A percentile compares a stretch with the other conserved stretches of the same genome.
Evolutionary conservation across 768 basidiomycete species (phyloP).

Genomic region (Tricholoma sp.): DNA sequence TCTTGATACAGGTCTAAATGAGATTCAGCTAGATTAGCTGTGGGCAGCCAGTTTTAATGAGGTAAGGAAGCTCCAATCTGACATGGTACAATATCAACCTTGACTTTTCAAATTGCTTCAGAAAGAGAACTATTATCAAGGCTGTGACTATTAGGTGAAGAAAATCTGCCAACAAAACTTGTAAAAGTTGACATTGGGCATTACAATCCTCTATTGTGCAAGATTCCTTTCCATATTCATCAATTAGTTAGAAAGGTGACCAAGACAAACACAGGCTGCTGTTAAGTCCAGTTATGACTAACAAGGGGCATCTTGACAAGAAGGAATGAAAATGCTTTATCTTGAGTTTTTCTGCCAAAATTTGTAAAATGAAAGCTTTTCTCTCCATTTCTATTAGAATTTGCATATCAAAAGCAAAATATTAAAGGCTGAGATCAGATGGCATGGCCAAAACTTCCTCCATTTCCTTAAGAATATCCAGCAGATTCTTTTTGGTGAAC

Average conservation of each 20-base stretch:
- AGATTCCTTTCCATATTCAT: no score
- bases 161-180: not conserved
- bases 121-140: not conserved
- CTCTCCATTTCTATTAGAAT: not conserved
- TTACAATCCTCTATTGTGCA: not conserved
- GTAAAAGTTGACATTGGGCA: not conserved
- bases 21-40: no score
- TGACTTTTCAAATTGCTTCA: no score
- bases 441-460: no score
- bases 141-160: not conserved
- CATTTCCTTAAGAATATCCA: no score
- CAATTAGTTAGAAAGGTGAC: no score
- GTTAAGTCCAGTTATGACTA: no score
- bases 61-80: not conserved
- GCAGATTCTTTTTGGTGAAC: no score
- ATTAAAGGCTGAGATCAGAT: not conserved
- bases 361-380: not conserved
- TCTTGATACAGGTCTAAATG: no score
- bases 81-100: not conserved
- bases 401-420: not conserved
- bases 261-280: no score
- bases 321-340: not conserved
- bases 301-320: not conserved
- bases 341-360: not conserved
- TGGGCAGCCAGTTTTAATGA: conserved; percentile 86